Conservation (phyloP, 768 basidiomycete species). For the Pisolithus marmoratus region DNA sequence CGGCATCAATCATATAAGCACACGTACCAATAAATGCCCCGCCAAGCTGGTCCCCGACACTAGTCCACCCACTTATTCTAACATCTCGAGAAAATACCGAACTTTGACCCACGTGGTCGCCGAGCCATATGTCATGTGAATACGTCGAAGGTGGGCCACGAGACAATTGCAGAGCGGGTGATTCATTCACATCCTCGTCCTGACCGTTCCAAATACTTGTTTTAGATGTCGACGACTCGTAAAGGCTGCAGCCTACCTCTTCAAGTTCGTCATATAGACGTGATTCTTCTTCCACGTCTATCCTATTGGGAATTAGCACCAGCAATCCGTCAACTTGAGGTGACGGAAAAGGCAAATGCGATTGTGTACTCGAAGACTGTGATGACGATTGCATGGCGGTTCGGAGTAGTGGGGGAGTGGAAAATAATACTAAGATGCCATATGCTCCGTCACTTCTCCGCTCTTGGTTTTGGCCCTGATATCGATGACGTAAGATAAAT, state of each 20-base stretch:
- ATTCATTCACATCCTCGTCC: conserved; percentile 14
- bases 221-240: too few relatives aligned
- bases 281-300: conserved; percentile 66
- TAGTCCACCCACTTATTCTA: conserved; percentile 63
- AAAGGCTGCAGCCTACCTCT: conserved; percentile 28
- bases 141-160: conserved; percentile 48
- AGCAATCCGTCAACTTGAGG: conserved; percentile 44
- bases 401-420: neutral
- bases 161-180: conserved; percentile 20
- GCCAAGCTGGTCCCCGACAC: conserved; percentile 60
- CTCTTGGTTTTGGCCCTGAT: neutral
- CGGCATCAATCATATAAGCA: neutral
- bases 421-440: neutral
- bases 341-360: conserved; percentile 29
- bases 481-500: too few relatives aligned
- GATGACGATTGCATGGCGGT: conserved; percentile 7
- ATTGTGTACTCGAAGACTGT: conserved; percentile 2
- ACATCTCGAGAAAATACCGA: conserved; percentile 60
- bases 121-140: conserved; percentile 66
- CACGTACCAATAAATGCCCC: conserved; percentile 60
- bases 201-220: neutral
- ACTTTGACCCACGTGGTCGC: conserved; percentile 51
- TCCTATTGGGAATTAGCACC: conserved; percentile 49
- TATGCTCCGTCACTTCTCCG: neutral
- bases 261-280: conserved; percentile 61